Evolutionary conservation across 306 rosid genomes (phyloP), one percentile per base, ranked within the genome.

Genomic region (Malus sieversii): DNA sequence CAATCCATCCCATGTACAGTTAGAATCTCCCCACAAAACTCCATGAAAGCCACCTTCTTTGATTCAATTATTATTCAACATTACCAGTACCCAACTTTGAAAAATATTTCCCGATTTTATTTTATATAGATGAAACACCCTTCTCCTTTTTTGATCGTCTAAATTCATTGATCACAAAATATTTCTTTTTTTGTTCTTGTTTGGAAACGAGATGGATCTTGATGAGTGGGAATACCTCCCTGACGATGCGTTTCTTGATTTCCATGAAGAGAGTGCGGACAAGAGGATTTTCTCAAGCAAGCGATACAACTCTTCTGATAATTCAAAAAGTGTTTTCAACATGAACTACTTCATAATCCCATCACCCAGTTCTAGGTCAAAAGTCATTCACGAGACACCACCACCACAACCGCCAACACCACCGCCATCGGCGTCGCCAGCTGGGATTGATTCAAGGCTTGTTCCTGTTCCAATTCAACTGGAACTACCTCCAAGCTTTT

Each of bases 161-260:
- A 66, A 48, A n/a, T 45, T 30, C 71, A 10, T 51, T 35, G 58
- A 63, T 45, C 61, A 68, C 76, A n/a, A 15, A 75, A 35, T 46
- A 46, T 46, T 46, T 57, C 0, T 0, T 20, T 19, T n/a, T 4
- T 77, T 32, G 33, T 32, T 77, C 20, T 51, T 1, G 4, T n/a
- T 19, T 35, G 48, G 70, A 8, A 75, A 23, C 40, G 2, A 69
- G 46, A 87, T 90, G 98, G 97, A 94, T 77, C 66, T 86, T 45
- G 89, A 85, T 57, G 98, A 83, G 77, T 94, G 98, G 98, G 97
- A 85, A 4, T 74, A 83, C 52, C 88, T 94, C 66, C 79, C 92
- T 30, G 90, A 92, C 71, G 90, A 85, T 77, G 84, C 85, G 3
- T 81, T 77, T 74, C 78, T 83, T 64, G 92, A 86, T 86, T 86